Conservation (phyloP, 345 rosid genomes). For the Citrus trifoliata region DNA sequence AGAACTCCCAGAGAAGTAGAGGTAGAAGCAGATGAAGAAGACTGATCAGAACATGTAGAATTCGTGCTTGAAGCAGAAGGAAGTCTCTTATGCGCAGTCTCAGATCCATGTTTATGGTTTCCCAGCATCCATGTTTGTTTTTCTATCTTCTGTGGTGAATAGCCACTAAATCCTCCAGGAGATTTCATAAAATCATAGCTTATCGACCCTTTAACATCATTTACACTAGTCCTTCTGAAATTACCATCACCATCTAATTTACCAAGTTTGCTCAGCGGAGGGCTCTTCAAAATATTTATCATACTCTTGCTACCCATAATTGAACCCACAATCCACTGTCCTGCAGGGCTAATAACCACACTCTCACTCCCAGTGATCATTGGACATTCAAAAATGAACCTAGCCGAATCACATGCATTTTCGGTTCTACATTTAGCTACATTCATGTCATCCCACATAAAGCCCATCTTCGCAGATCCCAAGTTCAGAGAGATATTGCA, state of each 20-base stretch:
- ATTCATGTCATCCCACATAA: constrained; percentile 33
- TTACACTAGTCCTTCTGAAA: constrained; percentile 20
- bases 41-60: constrained; percentile 53
- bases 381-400: constrained; percentile 52
- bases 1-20: constrained; percentile 71
- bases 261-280: constrained; percentile 43
- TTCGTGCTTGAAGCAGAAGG: constrained; percentile 49
- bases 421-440: constrained; percentile 26
- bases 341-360: constrained; percentile 45
- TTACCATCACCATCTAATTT: constrained; percentile 32
- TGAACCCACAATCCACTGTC: constrained; percentile 55
- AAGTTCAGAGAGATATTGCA: constrained; percentile 40
- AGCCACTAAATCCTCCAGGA: constrained; percentile 31
- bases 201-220: constrained; percentile 35
- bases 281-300: constrained; percentile 59
- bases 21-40: constrained; percentile 42
- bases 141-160: constrained; percentile 27
- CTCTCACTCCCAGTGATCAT: constrained; percentile 42
- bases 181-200: constrained; percentile 35
- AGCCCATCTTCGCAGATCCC: constrained; percentile 29
- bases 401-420: constrained; percentile 28
- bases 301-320: constrained; percentile 72
- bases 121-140: constrained; percentile 17
- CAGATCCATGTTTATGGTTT: constrained; percentile 21
- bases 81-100: constrained; percentile 27